Evolutionary conservation across 441 rosid species (phyloP), one percentile per base, ranked within the genome.

Genomic region (Melastoma candidum): DNA sequence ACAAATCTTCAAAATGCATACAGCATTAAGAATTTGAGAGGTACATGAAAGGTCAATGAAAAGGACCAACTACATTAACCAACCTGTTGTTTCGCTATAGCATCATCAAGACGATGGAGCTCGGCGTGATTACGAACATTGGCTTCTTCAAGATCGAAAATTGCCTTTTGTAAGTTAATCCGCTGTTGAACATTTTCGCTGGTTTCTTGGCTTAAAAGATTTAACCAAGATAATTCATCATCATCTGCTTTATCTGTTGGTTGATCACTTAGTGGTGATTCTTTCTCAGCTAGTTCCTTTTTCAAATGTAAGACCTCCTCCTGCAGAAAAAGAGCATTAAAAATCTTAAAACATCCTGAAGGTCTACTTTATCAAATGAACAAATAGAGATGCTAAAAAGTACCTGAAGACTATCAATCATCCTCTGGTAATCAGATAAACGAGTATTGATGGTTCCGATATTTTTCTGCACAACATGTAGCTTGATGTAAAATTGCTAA

Each of bases 331-430:
- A 14, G 6, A 29, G 46, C 12, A 2, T 7, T 4, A 22, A 29
- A 29, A 29, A 29, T 29, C 36, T 29, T 6, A 29, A 17, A 29
- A 41, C 53, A 26, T 47, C 12, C 27, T 46, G n/a, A 43, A 54
- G 53, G 48, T 11, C 29, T 12, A 22, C 1, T 2, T 4, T 47
- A 25, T 41, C 36, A 46, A 44, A 5, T 11, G 7, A 56, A 53
- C 50, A 61, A 6, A 29, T 29, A 13, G 29, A 46, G 44, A 70
- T 50, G 27, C 46, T 58, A 49, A 48, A 58, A 63, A 77, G 61
- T 73, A 80, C 98, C 81, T 90, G 95, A 75, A 90, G 98, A 78
- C 76, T 78, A 65, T 90, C 98, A 65, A 90, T 87, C 96, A 90
- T 90, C 50, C 80, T 79, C 63, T 90, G 96, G 78, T 90, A 90